Evolutionary conservation across 345 rosid species (phyloP).

Genomic region (Rhizophora mangle): DNA sequence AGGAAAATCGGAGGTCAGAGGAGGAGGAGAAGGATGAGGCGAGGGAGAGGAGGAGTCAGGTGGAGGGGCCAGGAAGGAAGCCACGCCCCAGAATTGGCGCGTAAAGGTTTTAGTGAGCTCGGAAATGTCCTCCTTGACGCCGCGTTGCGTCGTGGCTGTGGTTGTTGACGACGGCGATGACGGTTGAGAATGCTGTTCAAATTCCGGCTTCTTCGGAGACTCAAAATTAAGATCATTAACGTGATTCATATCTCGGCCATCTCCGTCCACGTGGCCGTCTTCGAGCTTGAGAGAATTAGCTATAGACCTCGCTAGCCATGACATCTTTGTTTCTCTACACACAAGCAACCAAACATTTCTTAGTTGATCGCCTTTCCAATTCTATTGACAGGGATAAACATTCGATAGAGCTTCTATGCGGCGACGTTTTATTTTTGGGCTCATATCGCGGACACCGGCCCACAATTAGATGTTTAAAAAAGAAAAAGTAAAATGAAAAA

Average conservation of each 20-base stretch:
- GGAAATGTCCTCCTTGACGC: conserved; percentile 79
- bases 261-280: conserved; percentile 24
- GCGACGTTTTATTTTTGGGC: too few species aligned
- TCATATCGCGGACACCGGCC: too few species aligned
- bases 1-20: conserved; percentile 21
- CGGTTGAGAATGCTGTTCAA: conserved; percentile 19
- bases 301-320: conserved; percentile 68
- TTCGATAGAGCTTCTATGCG: too few species aligned
- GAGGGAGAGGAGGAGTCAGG: conserved; percentile 51
- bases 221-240: conserved; percentile 12
- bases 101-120: conserved; percentile 73
- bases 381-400: too few species aligned
- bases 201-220: neutral
- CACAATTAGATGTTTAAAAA: too few species aligned
- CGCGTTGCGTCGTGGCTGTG: conserved; percentile 42
- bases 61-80: conserved; percentile 86
- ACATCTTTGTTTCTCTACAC: conserved; percentile 31
- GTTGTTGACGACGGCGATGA: conserved; percentile 19
- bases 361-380: too few species aligned
- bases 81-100: conserved; percentile 86
- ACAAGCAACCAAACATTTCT: too few species aligned
- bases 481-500: too few species aligned
- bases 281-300: conserved; percentile 56
- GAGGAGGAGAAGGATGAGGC: conserved; percentile 26
- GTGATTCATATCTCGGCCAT: conserved; percentile 19